These are phyloP conservation scores for Huntiella omanensis DNA, from an alignment of 2,329 filamentous ascomycete genomes.

Conservation along the genomic window DNA sequence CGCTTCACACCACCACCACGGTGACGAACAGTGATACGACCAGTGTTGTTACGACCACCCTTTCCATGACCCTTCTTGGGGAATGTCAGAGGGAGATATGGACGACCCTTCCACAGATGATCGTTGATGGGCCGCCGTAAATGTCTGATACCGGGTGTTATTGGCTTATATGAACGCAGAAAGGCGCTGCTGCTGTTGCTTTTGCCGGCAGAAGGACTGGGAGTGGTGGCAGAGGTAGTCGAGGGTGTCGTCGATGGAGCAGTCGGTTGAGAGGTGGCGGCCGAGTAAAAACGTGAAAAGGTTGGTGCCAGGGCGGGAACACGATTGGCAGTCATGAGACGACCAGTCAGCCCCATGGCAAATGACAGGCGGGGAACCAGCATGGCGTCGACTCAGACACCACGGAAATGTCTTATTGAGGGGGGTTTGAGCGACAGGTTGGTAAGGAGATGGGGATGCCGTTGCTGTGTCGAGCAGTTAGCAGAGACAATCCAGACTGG, in stretches of 20 bases:
- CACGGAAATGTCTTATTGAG: neutral
- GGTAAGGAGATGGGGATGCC: neutral
- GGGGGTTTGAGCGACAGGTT: neutral
- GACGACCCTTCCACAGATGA: conserved; percentile 87
- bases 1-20: conserved; percentile 82
- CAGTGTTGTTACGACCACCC: conserved; percentile 79
- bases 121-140: conserved; percentile 85
- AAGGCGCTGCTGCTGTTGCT: conserved; percentile 14
- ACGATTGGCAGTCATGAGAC: conserved; percentile 5
- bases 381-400: conserved; percentile 2
- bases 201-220: neutral
- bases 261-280: neutral
- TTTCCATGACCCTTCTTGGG: conserved; percentile 84
- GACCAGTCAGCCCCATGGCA: conserved; percentile 8
- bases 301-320: conserved; percentile 9
- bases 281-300: conserved; percentile 6
- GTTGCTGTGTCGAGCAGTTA: conserved; percentile 6
- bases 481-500: neutral
- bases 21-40: conserved; percentile 74
- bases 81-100: conserved; percentile 65
- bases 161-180: conserved; percentile 77
- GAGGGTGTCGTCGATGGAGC: neutral
- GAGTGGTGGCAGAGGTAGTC: neutral
- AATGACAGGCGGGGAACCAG: conserved; percentile 10
- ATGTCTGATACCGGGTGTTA: conserved; percentile 83